Evolutionary conservation across 2,329 filamentous ascomycete species (phyloP), one percentile per base, ranked within the genome.

Genomic region (Trichoderma sp.): DNA sequence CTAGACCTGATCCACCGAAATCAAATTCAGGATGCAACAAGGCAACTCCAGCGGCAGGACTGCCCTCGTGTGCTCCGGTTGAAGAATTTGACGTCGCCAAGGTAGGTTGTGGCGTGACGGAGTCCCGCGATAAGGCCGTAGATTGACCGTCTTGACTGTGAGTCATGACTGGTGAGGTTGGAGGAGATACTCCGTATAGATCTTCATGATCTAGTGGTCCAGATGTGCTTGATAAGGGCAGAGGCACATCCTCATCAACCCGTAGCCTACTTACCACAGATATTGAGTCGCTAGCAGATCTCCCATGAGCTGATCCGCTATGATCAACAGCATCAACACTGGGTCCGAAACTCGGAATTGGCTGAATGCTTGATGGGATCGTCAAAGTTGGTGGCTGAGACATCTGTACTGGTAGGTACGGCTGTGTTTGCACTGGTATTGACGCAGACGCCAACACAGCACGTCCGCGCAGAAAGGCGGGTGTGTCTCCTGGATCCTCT

Each of bases 401-500:
- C 7, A 18, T 14, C 24, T 24, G 66, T 34, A 60, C 28, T 21
- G 46, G 49, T 11, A 46, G 49, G 49, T 64, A 55, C 16, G 65
- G 71, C 59, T 46, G 46, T 5, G 30, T 28, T 28, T 37, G 37
- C 24, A 16, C 59, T 21, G 58, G 69, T 14, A 52, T 5, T 11
- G 69, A 64, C 11, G 28, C 39, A 18, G 71, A 73, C 24, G 68
- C 73, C 24, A 83, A 81, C 58, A 84, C 78, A 37, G 81, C 75
- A 39, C 82, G 79, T 64, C 86, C 83, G 34, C 86, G 85, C 71
- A 89, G 72, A 70, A 89, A 89, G 2, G 81, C 83, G 1, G 87
- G 86, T 67, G 87, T 71, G 72, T 87, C 86, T 11, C 82, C 83
- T 0, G 86, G 86, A 59, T 88, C 86, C 0, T 91, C 89, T 66